Evolutionary conservation across 805 yeast genomes (phyloP), one percentile per base, ranked within the genome.

Genomic region (Saccharomycopsis sp.): DNA sequence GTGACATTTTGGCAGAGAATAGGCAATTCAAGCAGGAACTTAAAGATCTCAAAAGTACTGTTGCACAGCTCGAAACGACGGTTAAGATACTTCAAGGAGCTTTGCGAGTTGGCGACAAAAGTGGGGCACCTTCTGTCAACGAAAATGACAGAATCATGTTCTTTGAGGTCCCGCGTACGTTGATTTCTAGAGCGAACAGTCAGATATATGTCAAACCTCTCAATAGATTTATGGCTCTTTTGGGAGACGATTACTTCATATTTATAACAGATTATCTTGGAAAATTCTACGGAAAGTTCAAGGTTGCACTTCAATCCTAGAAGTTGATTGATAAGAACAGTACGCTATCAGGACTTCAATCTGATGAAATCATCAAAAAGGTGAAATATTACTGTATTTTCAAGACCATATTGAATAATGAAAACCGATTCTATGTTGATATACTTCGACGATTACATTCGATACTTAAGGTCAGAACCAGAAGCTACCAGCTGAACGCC

Each of bases 321-420:
- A 44, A 17, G 22, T 44, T 44, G 49, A 5, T 29, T 12, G 3
- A 44, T 44, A 19, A 17, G 19, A 44, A 19, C 8, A 17, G 22
- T 17, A 19, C 20, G 12, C 5, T 44, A 17, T 17, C 19, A 12
- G 49, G 49, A 17, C 20, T 44, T 19, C 7, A 44, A 17, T 44
- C 49, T 17, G 49, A n/a, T 7, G 49, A 12, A 8, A 7, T 12
- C 12, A 44, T 17, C 22, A 44, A 8, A 44, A 17, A 3, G 3
- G 12, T 7, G 8, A 44, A 44, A 17, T 44, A 44, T 17, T 44
- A 17, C 12, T 44, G 12, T 17, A 8, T 44, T 44, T 7, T 44
- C 22, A n/a, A 44, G 22, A 17, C 8, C 5, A 5, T 44, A 5
- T 44, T 53, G 14, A 53, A 57, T 44, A 53, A 57, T 25, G 34